Percentiles rank a stretch among this genome's conserved stretches.
These are phyloP conservation scores for Fragosphaeria purpurea DNA, from an alignment of 2,329 filamentous ascomycete species.

Conservation along the genomic window DNA sequence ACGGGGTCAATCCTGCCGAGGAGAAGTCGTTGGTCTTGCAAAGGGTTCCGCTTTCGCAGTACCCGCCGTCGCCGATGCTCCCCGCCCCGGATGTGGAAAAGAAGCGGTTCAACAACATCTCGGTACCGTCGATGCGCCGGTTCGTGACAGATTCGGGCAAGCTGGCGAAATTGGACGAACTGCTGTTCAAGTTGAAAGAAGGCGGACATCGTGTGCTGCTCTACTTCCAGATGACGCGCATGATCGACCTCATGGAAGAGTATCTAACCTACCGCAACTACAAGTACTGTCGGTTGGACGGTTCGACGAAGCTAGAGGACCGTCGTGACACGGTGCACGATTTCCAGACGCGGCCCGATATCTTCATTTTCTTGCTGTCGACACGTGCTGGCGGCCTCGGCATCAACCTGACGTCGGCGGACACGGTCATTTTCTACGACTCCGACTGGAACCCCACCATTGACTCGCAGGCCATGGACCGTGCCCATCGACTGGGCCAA, in stretches of 20 bases:
- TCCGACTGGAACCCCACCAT: conserved; percentile 99
- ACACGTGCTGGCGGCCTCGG: conserved; percentile 95
- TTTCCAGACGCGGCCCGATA: conserved; percentile 88
- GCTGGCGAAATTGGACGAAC: conserved; percentile 77
- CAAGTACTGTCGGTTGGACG: conserved; percentile 94
- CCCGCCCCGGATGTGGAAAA: conserved; percentile 73
- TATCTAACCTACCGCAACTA: conserved; percentile 98
- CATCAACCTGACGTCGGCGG: conserved; percentile 92
- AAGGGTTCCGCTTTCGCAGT: conserved; percentile 55
- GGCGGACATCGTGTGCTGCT: conserved; percentile 86
- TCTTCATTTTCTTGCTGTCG: conserved; percentile 93
- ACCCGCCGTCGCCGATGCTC: conserved; percentile 56
- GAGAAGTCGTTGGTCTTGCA: conserved; percentile 67
- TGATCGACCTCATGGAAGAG: conserved; percentile 99
- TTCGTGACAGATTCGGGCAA: conserved; percentile 98
- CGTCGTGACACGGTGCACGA: conserved; percentile 91
- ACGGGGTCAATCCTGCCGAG: conserved; percentile 51
- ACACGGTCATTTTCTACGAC: conserved; percentile 99
- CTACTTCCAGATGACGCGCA: conserved; percentile 99
- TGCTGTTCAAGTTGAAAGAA: conserved; percentile 83
- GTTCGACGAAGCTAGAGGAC: conserved; percentile 94
- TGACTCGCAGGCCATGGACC: conserved; percentile 97
- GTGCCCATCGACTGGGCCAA: conserved; percentile 93
- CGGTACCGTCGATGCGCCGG: conserved; percentile 89
- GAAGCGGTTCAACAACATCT: conserved; percentile 78